These are phyloP conservation scores for Leccinum colubrinum DNA, from an alignment of 1,284 basidiomycete genomes.

Conservation along the genomic window DNA sequence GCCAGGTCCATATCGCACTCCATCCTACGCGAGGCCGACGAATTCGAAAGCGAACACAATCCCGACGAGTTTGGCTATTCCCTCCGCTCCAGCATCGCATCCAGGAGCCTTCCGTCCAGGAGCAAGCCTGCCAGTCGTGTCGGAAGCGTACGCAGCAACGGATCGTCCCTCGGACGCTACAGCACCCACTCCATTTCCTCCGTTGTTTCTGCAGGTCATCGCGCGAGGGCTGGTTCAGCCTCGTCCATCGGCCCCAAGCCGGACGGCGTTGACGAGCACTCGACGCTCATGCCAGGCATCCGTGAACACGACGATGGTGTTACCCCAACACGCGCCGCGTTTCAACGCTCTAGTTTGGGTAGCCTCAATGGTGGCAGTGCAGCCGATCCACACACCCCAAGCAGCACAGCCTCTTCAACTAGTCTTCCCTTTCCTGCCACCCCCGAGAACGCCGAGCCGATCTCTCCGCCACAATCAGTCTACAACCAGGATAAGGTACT, in stretches of 20 bases:
- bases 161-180: constrained; percentile 26
- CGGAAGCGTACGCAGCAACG: constrained; percentile 21
- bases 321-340: constrained; percentile 29
- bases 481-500: constrained; percentile 28
- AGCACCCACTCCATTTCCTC: constrained; percentile 25
- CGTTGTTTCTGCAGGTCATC: background rate
- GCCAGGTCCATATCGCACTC: constrained; percentile 34
- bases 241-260: constrained; percentile 10
- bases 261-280: constrained; percentile 4
- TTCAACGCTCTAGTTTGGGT: constrained; percentile 26
- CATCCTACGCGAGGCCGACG: constrained; percentile 31
- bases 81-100: constrained; percentile 9
- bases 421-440: constrained; percentile 47
- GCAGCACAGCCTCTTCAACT: constrained; percentile 38
- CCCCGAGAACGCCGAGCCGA: constrained; percentile 33
- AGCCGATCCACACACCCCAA: constrained; percentile 33
- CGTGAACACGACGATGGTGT: constrained; percentile 29
- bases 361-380: constrained; percentile 21
- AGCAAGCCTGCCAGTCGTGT: constrained; percentile 25
- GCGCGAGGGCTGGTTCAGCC: constrained; percentile 13
- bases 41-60: constrained; percentile 8
- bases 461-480: background rate
- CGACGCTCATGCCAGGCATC: constrained; percentile 29
- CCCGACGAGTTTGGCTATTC: constrained; percentile 27
- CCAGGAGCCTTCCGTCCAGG: constrained; percentile 24